Evolutionary conservation across 257 asterid species (phyloP).

Genomic region (Echium plantagineum): DNA sequence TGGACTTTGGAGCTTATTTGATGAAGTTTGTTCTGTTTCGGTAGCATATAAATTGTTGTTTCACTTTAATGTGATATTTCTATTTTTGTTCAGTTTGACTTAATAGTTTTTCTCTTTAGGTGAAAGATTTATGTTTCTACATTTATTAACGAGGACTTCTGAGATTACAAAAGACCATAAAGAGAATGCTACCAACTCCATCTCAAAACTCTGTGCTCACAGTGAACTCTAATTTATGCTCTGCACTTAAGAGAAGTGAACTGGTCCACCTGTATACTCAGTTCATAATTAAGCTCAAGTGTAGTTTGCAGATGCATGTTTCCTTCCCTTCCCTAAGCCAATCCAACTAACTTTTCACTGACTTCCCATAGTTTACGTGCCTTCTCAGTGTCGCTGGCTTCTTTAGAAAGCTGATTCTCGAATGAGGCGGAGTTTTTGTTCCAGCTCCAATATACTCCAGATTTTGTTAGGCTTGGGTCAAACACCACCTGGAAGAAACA

Average conservation of each 20-base stretch:
- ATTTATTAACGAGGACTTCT: too few species aligned
- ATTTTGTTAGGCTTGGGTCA: slow-evolving; percentile 88
- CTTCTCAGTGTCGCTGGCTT: slow-evolving; percentile 71
- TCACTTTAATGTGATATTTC: too few species aligned
- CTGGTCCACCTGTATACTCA: neutral
- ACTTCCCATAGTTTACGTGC: slow-evolving; percentile 86
- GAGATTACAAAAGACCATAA: too few species aligned
- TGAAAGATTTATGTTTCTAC: too few species aligned
- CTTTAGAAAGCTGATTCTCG: slow-evolving; percentile 76
- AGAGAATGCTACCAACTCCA: neutral
- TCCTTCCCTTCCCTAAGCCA: slow-evolving; percentile 20
- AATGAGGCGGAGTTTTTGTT: slow-evolving; percentile 83
- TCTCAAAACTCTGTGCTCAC: neutral
- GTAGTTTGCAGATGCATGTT: neutral
- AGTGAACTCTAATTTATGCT: neutral
- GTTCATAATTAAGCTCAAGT: neutral
- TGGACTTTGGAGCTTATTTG: too few species aligned
- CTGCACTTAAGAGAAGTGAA: neutral
- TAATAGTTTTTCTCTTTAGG: too few species aligned
- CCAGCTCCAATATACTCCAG: slow-evolving; percentile 99
- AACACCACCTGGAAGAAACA: slow-evolving; percentile 52
- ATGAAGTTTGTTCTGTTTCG: too few species aligned
- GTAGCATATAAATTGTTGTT: too few species aligned
- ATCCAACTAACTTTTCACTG: slow-evolving; percentile 83
- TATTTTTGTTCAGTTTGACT: too few species aligned